These are phyloP conservation scores for Entoloma clypeatum DNA, from an alignment of 1,284 basidiomycete genomes.

Conservation along the genomic window DNA sequence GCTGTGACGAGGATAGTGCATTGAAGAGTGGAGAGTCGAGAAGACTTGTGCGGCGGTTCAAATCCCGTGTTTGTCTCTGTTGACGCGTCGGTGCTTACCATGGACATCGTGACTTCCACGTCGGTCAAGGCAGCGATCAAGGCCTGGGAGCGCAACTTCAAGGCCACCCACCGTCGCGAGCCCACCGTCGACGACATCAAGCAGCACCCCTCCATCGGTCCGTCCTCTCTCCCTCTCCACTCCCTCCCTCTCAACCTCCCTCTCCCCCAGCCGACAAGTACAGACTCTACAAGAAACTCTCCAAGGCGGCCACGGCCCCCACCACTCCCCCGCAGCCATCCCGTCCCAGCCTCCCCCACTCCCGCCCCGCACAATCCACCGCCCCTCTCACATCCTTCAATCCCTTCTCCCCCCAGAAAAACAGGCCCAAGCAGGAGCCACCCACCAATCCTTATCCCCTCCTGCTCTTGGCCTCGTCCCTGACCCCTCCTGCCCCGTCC, in stretches of 20 bases:
- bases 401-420: conserved; percentile 75
- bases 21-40: too few species aligned
- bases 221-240: conserved; percentile 25
- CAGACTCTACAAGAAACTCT: conserved; percentile 76
- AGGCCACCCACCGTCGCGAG: conserved; percentile 51
- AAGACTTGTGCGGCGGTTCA: too few species aligned
- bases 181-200: conserved; percentile 81
- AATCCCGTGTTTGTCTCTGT: conserved; percentile 34
- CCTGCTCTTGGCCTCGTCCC: conserved; percentile 23
- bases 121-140: conserved; percentile 74
- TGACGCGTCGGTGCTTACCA: conserved; percentile 28
- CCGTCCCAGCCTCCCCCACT: conserved; percentile 35
- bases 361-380: conserved; percentile 46
- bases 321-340: conserved; percentile 22
- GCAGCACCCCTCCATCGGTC: conserved; percentile 65
- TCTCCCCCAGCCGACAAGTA: conserved; percentile 68
- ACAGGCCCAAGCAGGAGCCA: conserved; percentile 37
- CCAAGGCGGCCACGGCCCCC: conserved; percentile 38
- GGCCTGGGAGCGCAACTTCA: conserved; percentile 78
- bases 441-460: conserved; percentile 32
- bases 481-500: conserved; percentile 24
- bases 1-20: conserved; percentile 33
- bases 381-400: conserved; percentile 56
- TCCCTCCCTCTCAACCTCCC: conserved; percentile 21
- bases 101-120: conserved; percentile 21